Conservation (phyloP, 1,139 yeast species). For the Geotrichum phurueaensis region DNA sequence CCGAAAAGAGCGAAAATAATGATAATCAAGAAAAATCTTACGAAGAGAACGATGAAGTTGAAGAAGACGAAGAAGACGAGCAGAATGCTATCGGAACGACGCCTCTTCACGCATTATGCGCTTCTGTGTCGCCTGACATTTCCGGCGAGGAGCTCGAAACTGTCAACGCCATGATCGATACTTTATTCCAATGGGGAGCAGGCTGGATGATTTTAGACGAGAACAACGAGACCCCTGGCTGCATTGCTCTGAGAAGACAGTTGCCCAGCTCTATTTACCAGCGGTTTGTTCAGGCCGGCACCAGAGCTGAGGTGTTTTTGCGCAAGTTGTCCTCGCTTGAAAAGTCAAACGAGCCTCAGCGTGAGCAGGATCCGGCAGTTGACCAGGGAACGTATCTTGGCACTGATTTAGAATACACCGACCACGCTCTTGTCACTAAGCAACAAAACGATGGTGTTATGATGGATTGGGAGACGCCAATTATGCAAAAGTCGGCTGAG, state of each 20-base stretch:
- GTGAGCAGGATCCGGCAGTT: constrained; percentile 29
- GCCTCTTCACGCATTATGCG: constrained; percentile 62
- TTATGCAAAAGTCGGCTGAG: constrained; percentile 77
- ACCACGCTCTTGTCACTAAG: constrained; percentile 65
- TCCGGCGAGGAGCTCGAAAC: constrained; percentile 43
- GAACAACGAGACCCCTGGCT: constrained; percentile 38
- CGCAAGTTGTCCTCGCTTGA: constrained; percentile 64
- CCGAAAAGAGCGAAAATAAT: constrained; percentile 25
- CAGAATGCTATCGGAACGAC: constrained; percentile 54
- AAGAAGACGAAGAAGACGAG: constrained; percentile 38
- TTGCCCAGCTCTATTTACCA: constrained; percentile 37
- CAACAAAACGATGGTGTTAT: constrained; percentile 82
- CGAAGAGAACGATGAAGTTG: constrained; percentile 30
- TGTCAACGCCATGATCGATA: constrained; percentile 53
- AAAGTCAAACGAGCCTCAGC: constrained; percentile 26
- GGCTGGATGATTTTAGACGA: constrained; percentile 65
- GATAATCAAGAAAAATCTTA: not conserved
- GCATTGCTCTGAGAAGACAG: constrained; percentile 35
- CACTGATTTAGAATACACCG: constrained; percentile 63
- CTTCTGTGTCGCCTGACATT: constrained; percentile 27
- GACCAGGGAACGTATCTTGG: constrained; percentile 59
- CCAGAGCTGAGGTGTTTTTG: constrained; percentile 76
- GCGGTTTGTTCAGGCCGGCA: constrained; percentile 77
- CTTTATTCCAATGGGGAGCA: constrained; percentile 77
- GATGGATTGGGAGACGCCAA: constrained; percentile 93